Evolutionary conservation across 306 rosid genomes (phyloP).

Genomic region (Alnus glutinosa): DNA sequence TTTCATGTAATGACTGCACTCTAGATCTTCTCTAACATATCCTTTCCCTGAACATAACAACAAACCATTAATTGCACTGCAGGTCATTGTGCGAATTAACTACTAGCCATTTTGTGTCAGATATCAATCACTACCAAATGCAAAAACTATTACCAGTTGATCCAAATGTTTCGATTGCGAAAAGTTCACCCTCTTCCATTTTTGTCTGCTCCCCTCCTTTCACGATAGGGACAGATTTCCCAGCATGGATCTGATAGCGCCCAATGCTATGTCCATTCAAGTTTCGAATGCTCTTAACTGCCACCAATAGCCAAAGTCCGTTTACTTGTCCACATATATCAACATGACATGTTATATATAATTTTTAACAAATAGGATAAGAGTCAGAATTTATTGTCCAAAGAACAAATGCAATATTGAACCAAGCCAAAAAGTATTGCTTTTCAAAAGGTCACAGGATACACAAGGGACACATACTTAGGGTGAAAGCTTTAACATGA

Average conservation of each 20-base stretch:
- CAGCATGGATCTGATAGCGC: constrained; percentile 96
- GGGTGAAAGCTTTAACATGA: background rate
- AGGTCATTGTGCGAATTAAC: constrained; percentile 13
- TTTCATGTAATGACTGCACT: constrained; percentile 99
- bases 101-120: constrained; percentile 22
- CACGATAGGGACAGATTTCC: constrained; percentile 91
- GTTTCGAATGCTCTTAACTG: constrained; percentile 94
- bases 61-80: constrained; percentile 11
- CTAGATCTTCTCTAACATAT: constrained; percentile 92
- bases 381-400: background rate
- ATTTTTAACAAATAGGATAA: background rate
- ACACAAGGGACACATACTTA: background rate
- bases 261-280: constrained; percentile 99
- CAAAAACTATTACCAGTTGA: constrained; percentile 73
- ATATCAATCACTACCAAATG: constrained; percentile 2
- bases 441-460: background rate
- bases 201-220: constrained; percentile 99
- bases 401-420: background rate
- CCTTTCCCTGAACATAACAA: constrained; percentile 75
- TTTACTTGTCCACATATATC: constrained; percentile 2
- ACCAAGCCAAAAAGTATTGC: background rate
- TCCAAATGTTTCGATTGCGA: constrained; percentile 91
- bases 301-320: background rate
- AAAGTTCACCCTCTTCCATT: constrained; percentile 99
- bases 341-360: background rate